A percentile compares a stretch with the other conserved stretches of the same genome.
Evolutionary conservation across 2,329 filamentous ascomycete genomes (phyloP).

Genomic region (Botrytis paeoniae): DNA sequence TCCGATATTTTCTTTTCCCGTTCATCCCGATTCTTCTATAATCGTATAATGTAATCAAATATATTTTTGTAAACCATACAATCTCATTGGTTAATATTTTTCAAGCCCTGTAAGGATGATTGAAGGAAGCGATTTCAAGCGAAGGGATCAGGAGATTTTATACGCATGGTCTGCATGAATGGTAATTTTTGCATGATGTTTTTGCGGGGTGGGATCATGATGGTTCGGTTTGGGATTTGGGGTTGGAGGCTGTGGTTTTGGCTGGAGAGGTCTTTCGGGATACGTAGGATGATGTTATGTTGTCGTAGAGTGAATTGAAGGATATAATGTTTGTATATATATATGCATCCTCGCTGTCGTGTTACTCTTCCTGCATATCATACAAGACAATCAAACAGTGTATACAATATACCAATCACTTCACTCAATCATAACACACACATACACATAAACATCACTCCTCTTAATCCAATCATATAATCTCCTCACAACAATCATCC

Average conservation of each 20-base stretch:
- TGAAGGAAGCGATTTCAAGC: not conserved
- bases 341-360: not conserved
- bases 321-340: not conserved
- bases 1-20: not conserved
- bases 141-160: constrained; percentile 4
- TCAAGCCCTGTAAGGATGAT: not conserved
- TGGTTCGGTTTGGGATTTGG: not conserved
- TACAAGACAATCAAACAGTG: not conserved
- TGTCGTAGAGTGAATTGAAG: not conserved
- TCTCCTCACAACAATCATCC: not conserved
- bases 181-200: not conserved
- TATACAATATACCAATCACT: not conserved
- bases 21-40: not conserved
- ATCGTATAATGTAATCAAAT: not conserved
- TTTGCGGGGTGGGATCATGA: not conserved
- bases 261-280: not conserved
- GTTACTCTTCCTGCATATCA: not conserved
- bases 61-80: not conserved
- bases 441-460: not conserved
- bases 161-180: no score
- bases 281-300: not conserved
- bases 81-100: not conserved
- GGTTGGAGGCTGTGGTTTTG: not conserved
- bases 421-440: not conserved
- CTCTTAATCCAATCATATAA: not conserved